Conservation (phyloP, 2,329 filamentous ascomycete genomes). For the Zalaria obscura region DNA sequence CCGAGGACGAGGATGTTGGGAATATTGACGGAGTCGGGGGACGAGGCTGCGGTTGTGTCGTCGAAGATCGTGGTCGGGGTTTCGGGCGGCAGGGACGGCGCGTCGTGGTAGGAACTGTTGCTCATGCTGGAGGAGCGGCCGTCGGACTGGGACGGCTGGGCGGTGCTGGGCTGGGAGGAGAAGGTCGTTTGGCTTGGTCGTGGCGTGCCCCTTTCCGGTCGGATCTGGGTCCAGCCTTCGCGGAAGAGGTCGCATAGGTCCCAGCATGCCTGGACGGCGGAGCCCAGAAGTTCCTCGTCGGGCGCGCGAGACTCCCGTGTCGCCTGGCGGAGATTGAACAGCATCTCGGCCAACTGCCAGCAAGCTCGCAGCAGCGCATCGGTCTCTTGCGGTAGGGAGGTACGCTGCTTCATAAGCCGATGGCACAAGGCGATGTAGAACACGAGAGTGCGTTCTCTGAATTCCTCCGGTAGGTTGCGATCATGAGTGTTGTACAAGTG, state of each 20-base stretch:
- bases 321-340: constrained; percentile 80
- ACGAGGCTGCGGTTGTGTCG: constrained; percentile 59
- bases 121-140: constrained; percentile 32
- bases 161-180: constrained; percentile 5
- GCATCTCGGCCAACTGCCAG: constrained; percentile 83
- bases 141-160: constrained; percentile 8
- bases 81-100: constrained; percentile 48
- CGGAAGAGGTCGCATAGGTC: constrained; percentile 87
- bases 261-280: constrained; percentile 87
- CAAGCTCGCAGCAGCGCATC: constrained; percentile 74
- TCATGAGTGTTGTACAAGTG: constrained; percentile 91
- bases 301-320: constrained; percentile 56
- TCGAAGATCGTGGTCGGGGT: constrained; percentile 94
- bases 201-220: constrained; percentile 75
- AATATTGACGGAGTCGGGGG: constrained; percentile 54
- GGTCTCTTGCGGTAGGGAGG: constrained; percentile 63
- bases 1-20: constrained; percentile 84
- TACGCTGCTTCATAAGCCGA: constrained; percentile 87
- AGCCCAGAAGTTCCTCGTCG: constrained; percentile 64
- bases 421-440: constrained; percentile 93
- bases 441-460: constrained; percentile 78
- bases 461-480: constrained; percentile 67
- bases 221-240: constrained; percentile 79
- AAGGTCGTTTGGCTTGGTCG: constrained; percentile 68
- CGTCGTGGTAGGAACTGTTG: constrained; percentile 31